Evolutionary conservation across 2,329 filamentous ascomycete genomes (phyloP).

Genomic region (Colletotrichum sansevieriae): DNA sequence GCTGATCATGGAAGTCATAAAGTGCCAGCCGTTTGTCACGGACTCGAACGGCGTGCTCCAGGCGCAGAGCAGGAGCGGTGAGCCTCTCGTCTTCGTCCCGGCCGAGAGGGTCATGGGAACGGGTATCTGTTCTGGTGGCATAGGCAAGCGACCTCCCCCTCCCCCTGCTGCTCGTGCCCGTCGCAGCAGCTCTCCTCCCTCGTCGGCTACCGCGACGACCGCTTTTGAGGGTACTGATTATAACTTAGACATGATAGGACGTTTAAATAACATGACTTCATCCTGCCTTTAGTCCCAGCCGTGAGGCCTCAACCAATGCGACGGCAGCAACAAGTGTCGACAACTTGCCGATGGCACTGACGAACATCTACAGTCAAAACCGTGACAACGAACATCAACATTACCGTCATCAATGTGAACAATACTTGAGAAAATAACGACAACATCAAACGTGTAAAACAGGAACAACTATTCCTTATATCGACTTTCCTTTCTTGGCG

Average conservation of each 20-base stretch:
- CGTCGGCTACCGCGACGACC: conserved; percentile 19
- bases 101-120: conserved; percentile 37
- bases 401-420: neutral
- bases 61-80: conserved; percentile 30
- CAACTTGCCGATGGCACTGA: conserved; percentile 4
- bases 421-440: too few species aligned
- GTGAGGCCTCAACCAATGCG: neutral
- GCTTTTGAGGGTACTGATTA: conserved; percentile 38
- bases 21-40: conserved; percentile 35
- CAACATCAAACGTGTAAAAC: conserved; percentile 3
- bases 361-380: neutral
- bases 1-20: conserved; percentile 37
- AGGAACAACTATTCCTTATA: neutral
- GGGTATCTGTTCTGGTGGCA: conserved; percentile 35
- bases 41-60: conserved; percentile 31
- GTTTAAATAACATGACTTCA: conserved; percentile 40
- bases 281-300: conserved; percentile 22
- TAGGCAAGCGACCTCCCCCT: conserved; percentile 38
- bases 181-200: conserved; percentile 15
- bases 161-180: conserved; percentile 28
- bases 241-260: conserved; percentile 38
- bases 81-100: conserved; percentile 39
- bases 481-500: neutral
- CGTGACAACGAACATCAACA: neutral
- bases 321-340: conserved; percentile 1